These are phyloP conservation scores for Pichia thaimueangensis DNA, from an alignment of 805 yeast species.

Conservation along the genomic window DNA sequence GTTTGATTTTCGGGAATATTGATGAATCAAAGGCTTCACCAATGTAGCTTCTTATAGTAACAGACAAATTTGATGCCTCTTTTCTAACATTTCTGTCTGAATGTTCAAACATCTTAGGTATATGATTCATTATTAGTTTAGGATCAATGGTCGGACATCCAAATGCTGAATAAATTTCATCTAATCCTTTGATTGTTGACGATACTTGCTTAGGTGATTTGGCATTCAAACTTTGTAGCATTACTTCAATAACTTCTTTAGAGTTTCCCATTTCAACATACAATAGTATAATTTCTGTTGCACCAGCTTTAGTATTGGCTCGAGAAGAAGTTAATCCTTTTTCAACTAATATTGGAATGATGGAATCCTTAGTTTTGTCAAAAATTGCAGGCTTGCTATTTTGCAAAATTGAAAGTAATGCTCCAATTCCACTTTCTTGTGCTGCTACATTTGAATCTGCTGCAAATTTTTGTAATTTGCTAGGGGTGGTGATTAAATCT, in stretches of 20 bases:
- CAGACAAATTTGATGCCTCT: slow-evolving; percentile 63
- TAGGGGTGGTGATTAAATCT: slow-evolving; percentile 45
- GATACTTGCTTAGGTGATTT: slow-evolving; percentile 74
- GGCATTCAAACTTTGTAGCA: slow-evolving; percentile 55
- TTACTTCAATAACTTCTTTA: slow-evolving; percentile 57
- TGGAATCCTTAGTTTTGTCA: slow-evolving; percentile 34
- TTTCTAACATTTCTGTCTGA: slow-evolving; percentile 83
- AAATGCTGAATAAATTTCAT: slow-evolving; percentile 49
- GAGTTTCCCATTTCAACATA: slow-evolving; percentile 64
- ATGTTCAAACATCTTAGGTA: slow-evolving; percentile 72
- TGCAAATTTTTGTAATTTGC: slow-evolving; percentile 49
- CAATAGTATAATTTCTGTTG: slow-evolving; percentile 55
- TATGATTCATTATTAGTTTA: slow-evolving; percentile 44
- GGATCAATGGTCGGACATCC: slow-evolving; percentile 62
- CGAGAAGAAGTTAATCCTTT: slow-evolving; percentile 76
- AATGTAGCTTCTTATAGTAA: slow-evolving; percentile 68
- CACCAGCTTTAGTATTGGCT: slow-evolving; percentile 61
- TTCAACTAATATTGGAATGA: slow-evolving; percentile 57
- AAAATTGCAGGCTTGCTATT: slow-evolving; percentile 45
- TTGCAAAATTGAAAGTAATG: slow-evolving; percentile 49
- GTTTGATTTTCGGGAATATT: slow-evolving; percentile 69
- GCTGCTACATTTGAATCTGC: slow-evolving; percentile 86
- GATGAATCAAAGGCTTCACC: slow-evolving; percentile 55
- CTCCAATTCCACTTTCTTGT: slow-evolving; percentile 70
- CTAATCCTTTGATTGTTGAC: slow-evolving; percentile 53